Evolutionary conservation across 257 asterid genomes (phyloP), one percentile per base, ranked within the genome.

Genomic region (Ballota nigra): DNA sequence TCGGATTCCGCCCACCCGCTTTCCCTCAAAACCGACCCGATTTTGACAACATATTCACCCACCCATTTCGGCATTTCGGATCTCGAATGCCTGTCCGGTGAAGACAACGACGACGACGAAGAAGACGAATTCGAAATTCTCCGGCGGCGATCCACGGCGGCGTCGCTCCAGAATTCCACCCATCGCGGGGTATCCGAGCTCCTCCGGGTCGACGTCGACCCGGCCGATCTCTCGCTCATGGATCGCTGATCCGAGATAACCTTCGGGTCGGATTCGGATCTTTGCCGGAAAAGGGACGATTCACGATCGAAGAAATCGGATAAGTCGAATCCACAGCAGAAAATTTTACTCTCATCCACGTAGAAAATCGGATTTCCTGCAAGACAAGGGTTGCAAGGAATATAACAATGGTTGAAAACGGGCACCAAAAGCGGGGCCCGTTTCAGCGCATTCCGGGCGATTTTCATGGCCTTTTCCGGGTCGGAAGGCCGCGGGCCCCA

Each of bases 131-230:
- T 85, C 2, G 87, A 88, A 66, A 38, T 82, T 69, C 90, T 72
- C 31, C 84, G 85, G 55, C 86, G 88, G 38, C 86, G 84, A 41
- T 82, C 95, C 63, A 82, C 76, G 8, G 88, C 91, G 15, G 96
- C 93, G 12, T 90, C 96, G 66, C 96, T 88, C 97, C 97, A 91
- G 79, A 91, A 91, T 73, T 91, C 97, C 80, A 91, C 94, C 97
- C 97, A 91, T 16, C 96, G 81, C 70, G 96, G 95, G 53, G 79
- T 28, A 63, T 88, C 90, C 0, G 84, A 76, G 4, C 91, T 90
- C 29, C 86, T 83, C 58, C 91, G 74, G 0, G 76, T 28, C 3
- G 78, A 72, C 15, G 8, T 43, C 13, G 84, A 73, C 2, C 73
- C 83, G 12, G 83, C 75, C 19, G 92, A 82, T 52, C 69, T 84